Evolutionary conservation across 2,329 filamentous ascomycete genomes (phyloP), one percentile per base, ranked within the genome.

Genomic region (Escovopsis sp.): DNA sequence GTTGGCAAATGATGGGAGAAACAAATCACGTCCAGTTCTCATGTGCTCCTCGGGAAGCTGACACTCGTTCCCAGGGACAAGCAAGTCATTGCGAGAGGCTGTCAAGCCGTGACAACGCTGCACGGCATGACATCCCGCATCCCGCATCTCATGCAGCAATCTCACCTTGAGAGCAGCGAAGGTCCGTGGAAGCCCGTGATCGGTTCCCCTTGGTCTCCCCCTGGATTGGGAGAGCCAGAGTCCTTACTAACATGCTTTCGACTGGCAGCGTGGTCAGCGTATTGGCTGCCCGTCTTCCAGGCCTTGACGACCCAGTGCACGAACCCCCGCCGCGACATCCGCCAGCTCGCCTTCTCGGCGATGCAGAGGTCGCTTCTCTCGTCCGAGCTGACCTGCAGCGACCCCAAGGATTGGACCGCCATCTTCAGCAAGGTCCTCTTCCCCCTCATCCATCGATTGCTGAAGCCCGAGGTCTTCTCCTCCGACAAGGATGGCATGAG

Each of bases 361-460:
- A 66, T 98, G 13, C 88, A 96, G 53, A 72, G 87, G 37, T 80
- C 84, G 2, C 68, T 98, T 1, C 69, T 96, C 1, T 90, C 85
- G 2, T 79, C 84, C 0, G 79, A 90, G 41, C 68, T 96, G 27
- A 84, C 80, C 2, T 80, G 79, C n/a, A 74, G 70, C 33, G 79
- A 90, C 41, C 82, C 93, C 49, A 74, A 83, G 44, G 84, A 92
- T 58, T 96, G 90, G 88, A 90, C 80, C 0, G 83, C 85, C 28
- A 94, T 98, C 35, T 98, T 98, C 55, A 76, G 77, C 42, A 82
- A 94, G 52, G 87, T 96, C 2, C 66, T 98, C 13, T 94, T 98
- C 56, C 90, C 90, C 2, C 66, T 98, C 12, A 88, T 96, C 42
- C 68, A 80, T 26, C 74, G 82, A 42, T 68, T 98, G 2, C 66